Evolutionary conservation across 805 yeast species (phyloP).

Genomic region (Pichia insulana): DNA sequence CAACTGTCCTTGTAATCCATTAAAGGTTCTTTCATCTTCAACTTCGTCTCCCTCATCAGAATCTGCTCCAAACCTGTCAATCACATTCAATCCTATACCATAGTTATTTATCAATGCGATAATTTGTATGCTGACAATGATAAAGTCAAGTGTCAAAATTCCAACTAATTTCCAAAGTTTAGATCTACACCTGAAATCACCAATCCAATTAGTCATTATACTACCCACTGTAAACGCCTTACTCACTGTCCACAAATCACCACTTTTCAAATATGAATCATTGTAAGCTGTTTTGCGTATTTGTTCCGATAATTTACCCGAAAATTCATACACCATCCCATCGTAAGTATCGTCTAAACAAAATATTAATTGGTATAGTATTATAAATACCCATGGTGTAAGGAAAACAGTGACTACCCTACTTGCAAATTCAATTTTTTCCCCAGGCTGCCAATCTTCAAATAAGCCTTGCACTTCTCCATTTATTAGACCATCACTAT

Average conservation of each 20-base stretch:
- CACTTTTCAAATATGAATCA: slow-evolving; percentile 5
- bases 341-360: slow-evolving; percentile 19
- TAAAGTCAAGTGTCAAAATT: slow-evolving; percentile 26
- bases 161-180: slow-evolving; percentile 21
- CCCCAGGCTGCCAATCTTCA: background rate
- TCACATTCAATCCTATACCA: slow-evolving; percentile 22
- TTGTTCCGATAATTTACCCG: slow-evolving; percentile 1
- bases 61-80: slow-evolving; percentile 21
- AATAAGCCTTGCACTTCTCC: background rate
- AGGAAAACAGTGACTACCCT: slow-evolving; percentile 23
- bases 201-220: slow-evolving; percentile 37
- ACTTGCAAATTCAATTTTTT: background rate
- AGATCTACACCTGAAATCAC: slow-evolving; percentile 29
- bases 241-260: slow-evolving; percentile 5
- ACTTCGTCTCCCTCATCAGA: slow-evolving; percentile 15
- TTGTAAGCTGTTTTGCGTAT: slow-evolving; percentile 5
- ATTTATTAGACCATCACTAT: background rate
- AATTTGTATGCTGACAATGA: slow-evolving; percentile 25
- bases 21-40: slow-evolving; percentile 19
- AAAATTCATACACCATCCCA: slow-evolving; percentile 12
- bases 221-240: slow-evolving; percentile 29
- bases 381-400: slow-evolving; percentile 18
- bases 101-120: slow-evolving; percentile 26
- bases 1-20: slow-evolving; percentile 39
- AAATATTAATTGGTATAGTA: slow-evolving; percentile 30